Evolutionary conservation across 805 yeast genomes (phyloP), one percentile per base, ranked within the genome.

Genomic region (Saccharomycodes ludwigii): DNA sequence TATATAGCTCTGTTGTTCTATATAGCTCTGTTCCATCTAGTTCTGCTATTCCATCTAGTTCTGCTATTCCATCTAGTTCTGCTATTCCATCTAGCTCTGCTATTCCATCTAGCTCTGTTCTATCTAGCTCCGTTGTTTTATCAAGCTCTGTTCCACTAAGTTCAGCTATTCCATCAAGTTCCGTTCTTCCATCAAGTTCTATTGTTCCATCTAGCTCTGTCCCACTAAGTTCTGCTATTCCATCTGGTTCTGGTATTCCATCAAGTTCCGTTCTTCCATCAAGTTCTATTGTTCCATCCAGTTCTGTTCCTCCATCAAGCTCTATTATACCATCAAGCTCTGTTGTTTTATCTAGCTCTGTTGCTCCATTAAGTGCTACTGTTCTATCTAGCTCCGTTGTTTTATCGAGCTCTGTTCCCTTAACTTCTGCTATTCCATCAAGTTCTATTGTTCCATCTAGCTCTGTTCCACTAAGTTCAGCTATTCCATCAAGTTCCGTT

Each of bases 401-500:
- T 4, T 4, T 22, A 16, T 18, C 25, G 5, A 21, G 30, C 13
- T 21, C 23, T 6, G 22, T 7, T 27, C 9, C 27, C 14, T 7
- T 19, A n/a, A 21, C 30, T 16, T 5, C 13, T 2, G 4, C 30
- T 18, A 6, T 18, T 17, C 12, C 22, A 16, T 16, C 33, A 14
- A 30, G 16, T 8, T 22, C 32, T 12, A 32, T 40, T n/a, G 19
- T 44, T 12, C 30, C 26, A 27, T 5, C 18, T 17, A 21, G 17
- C 5, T 11, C 17, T 19, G 34, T 10, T 21, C n/a, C 13, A 10
- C 19, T 20, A 9, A 15, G 29, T 4, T 13, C n/a, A 9, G 17
- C 36, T 16, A 30, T 34, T 14, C 24, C 40, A 9, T 14, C 41
- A 10, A 29, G 43, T 3, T 20, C 41, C 4, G 29, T 40, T n/a